Conservation (phyloP, 345 rosid species). For the Populus nigra region DNA sequence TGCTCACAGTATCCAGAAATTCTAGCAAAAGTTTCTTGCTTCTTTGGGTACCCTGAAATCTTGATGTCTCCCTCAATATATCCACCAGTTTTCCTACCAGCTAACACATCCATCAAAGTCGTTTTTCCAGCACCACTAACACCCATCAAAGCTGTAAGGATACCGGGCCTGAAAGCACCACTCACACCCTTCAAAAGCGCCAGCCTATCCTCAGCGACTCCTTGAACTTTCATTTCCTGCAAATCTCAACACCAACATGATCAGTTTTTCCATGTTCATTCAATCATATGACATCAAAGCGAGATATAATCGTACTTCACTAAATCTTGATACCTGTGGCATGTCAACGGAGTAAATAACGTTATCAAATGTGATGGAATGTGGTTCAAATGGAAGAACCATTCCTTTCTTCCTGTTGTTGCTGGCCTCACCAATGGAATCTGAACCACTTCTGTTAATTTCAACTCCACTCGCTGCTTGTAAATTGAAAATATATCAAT, state of each 20-base stretch:
- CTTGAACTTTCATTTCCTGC: constrained; percentile 61
- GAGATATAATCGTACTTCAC: neutral
- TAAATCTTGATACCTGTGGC: constrained; percentile 54
- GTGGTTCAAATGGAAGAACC: constrained; percentile 78
- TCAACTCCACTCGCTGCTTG: neutral
- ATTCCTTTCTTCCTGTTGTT: constrained; percentile 50
- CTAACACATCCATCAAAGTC: constrained; percentile 81
- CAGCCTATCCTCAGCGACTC: constrained; percentile 54
- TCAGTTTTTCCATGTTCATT: neutral
- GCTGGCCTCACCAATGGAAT: neutral
- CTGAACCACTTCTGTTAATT: neutral
- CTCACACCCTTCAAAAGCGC: constrained; percentile 66
- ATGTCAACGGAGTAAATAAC: constrained; percentile 64
- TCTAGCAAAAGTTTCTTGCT: constrained; percentile 80
- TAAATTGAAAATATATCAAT: neutral
- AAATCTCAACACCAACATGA: constrained; percentile 7
- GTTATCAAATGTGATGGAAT: constrained; percentile 55
- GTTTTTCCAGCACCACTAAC: constrained; percentile 88
- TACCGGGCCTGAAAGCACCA: constrained; percentile 82
- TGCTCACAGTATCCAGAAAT: constrained; percentile 79
- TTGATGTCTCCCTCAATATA: constrained; percentile 62
- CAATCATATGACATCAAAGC: neutral
- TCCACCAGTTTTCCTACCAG: constrained; percentile 86
- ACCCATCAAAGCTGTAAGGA: constrained; percentile 80
- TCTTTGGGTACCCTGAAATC: constrained; percentile 72